Conservation (phyloP, 2,329 filamentous ascomycete species). For the Fusarium brevicatenulatum region DNA sequence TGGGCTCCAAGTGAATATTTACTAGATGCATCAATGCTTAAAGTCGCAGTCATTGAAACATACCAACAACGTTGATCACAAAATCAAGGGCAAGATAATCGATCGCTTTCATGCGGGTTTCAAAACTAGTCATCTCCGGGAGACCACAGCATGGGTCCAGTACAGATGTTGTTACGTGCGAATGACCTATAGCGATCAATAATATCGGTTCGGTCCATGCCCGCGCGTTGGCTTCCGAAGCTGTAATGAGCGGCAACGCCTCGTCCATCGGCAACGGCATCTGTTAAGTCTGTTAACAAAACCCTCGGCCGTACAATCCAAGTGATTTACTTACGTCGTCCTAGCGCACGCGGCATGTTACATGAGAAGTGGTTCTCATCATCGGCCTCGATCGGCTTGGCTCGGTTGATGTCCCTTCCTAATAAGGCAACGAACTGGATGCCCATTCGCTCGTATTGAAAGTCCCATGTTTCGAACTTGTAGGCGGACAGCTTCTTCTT, state of each 20-base stretch:
- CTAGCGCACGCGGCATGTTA: slow-evolving; percentile 51
- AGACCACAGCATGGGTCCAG: slow-evolving; percentile 45
- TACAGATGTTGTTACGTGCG: slow-evolving; percentile 63
- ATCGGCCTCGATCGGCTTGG: slow-evolving; percentile 56
- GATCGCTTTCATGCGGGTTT: neutral
- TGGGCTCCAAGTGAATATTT: neutral
- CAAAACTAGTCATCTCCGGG: slow-evolving; percentile 26
- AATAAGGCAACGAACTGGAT: slow-evolving; percentile 65
- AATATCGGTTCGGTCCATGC: slow-evolving; percentile 62
- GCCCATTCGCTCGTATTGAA: slow-evolving; percentile 61
- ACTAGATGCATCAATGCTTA: neutral
- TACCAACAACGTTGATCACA: neutral
- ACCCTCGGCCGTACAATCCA: no score
- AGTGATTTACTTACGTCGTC: slow-evolving; percentile 44
- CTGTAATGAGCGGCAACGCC: slow-evolving; percentile 65
- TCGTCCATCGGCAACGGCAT: slow-evolving; percentile 63
- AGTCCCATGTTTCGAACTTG: slow-evolving; percentile 60
- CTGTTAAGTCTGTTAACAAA: slow-evolving; percentile 32
- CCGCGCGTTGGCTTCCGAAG: slow-evolving; percentile 52
- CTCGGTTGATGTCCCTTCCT: slow-evolving; percentile 60
- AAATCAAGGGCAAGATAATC: neutral
- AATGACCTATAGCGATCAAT: slow-evolving; percentile 63
- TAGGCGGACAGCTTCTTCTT: slow-evolving; percentile 56
- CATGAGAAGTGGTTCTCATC: slow-evolving; percentile 59
- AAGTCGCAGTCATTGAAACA: neutral